These are phyloP conservation scores for Amanita thiersii DNA, from an alignment of 768 basidiomycete species.

Conservation along the genomic window DNA sequence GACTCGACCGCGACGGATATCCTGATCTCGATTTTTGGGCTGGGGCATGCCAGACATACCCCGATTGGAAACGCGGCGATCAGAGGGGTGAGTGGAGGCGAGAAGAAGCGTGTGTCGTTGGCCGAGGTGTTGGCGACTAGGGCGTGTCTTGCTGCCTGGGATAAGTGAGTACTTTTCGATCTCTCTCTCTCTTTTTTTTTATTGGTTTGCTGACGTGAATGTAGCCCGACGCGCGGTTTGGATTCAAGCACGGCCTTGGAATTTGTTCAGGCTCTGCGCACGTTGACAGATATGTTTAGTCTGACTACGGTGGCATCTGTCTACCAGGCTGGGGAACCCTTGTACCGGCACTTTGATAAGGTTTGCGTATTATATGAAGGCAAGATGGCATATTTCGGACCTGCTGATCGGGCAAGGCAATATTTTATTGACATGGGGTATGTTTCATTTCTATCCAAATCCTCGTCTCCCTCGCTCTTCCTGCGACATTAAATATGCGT, in stretches of 20 bases:
- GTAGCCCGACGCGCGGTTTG: constrained; percentile 58
- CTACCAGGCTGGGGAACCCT: constrained; percentile 74
- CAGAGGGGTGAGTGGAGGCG: constrained; percentile 65
- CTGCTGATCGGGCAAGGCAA: constrained; percentile 49
- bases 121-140: constrained; percentile 55
- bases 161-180: constrained; percentile 41
- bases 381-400: constrained; percentile 68
- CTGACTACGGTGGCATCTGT: constrained; percentile 67
- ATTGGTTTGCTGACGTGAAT: constrained; percentile 12
- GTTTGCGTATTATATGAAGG: constrained; percentile 73
- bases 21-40: constrained; percentile 63
- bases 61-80: constrained; percentile 73
- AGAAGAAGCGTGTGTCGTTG: constrained; percentile 75
- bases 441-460: no score
- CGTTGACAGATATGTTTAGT: constrained; percentile 48
- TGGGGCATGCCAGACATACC: constrained; percentile 64
- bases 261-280: constrained; percentile 58
- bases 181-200: background rate
- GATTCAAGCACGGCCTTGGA: constrained; percentile 70
- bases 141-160: constrained; percentile 65
- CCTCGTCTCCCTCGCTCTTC: no score
- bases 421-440: constrained; percentile 74
- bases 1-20: constrained; percentile 54
- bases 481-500: no score
- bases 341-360: constrained; percentile 61